Evolutionary conservation across 139 green algal genomes (phyloP), one percentile per base, ranked within the genome.

Genomic region (Micromonas commoda): DNA sequence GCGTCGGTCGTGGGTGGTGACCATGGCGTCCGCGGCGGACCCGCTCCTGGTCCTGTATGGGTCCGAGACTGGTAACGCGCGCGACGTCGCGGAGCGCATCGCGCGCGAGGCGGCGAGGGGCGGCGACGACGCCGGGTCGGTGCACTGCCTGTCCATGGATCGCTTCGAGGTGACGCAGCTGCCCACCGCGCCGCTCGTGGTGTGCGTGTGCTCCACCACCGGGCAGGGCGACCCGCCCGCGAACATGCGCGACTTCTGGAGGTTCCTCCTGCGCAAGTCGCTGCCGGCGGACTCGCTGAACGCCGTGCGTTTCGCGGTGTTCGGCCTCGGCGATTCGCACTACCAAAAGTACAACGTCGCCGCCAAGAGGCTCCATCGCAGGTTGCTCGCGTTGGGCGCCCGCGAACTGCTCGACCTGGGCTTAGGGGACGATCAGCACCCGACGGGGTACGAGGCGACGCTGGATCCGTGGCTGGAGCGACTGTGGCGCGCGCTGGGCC

Each of bases 261-360:
- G 80, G 34, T 93, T 94, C 78, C 88, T 99, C 70, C 87, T 97
- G 71, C 87, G 91, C 63, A 94, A 92, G 63, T 87, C 63, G 78
- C 86, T 99, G 71, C 82, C 89, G 9, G 34, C 85, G 0, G 81
- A 90, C 68, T 90, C 85, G 0, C 82, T 98, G 68, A 32, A 57
- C 0, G 73, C 33, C 3, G 24, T 90, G 35, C 19, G 31, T 5
- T 89, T 80, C 28, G 92, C 91, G 9, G 91, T 97, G 21, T 98
- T 99, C 88, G 95, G 95, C 0, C 84, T 99, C 23, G 95, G 95
- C 0, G 95, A 99, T 84, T 96, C 90, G 4, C 84, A 87, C 23
- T 99, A 99, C 81, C 75, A 87, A 1, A 89, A 97, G 53, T 99
- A 92, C 87, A 98, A 98, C 71, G 86, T 93, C 28, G 82, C 83